A percentile compares a stretch with the other conserved stretches of the same genome.
phyloP scores from a whole-genome alignment of 2,329 filamentous ascomycete species.

The Talaromyces sp. region DNA sequence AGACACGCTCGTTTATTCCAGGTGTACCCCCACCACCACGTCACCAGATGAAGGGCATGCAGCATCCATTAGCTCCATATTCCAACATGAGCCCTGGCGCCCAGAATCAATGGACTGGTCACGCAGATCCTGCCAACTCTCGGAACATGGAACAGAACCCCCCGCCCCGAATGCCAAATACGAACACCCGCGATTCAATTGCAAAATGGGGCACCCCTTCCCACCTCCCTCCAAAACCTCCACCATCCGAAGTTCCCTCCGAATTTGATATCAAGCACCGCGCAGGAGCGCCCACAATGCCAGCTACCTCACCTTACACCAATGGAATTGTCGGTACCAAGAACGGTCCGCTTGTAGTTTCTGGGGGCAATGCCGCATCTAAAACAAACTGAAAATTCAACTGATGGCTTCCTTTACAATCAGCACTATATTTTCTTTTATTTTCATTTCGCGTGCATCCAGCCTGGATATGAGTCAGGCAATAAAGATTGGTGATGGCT shows the following conservation, averaged over 20 bases:
- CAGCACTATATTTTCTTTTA: neutral
- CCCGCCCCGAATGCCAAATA: conserved; percentile 22
- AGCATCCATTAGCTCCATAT: conserved; percentile 33
- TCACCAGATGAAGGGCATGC: conserved; percentile 36
- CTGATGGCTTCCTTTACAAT: neutral
- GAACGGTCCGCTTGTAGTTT: conserved; percentile 44
- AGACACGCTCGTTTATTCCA: conserved; percentile 90
- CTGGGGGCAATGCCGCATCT: conserved; percentile 34
- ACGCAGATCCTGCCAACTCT: conserved; percentile 23
- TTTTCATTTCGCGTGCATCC: neutral
- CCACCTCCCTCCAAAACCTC: conserved; percentile 54
- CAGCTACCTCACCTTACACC: conserved; percentile 24
- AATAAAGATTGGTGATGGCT: conserved; percentile 3
- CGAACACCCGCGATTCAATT: conserved; percentile 42
- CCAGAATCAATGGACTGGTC: conserved; percentile 34
- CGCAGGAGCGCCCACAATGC: conserved; percentile 21
- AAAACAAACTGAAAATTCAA: conserved; percentile 29
- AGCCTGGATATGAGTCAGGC: neutral
- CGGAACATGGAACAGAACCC: conserved; percentile 27
- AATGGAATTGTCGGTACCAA: conserved; percentile 28
- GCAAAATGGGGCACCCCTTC: conserved; percentile 56
- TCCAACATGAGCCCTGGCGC: conserved; percentile 22
- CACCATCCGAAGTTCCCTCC: conserved; percentile 49
- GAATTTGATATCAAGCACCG: conserved; percentile 45
- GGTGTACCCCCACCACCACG: conserved; percentile 41